Evolutionary conservation across 2,329 filamentous ascomycete species (phyloP).

Genomic region (Helicocarpus griseus): DNA sequence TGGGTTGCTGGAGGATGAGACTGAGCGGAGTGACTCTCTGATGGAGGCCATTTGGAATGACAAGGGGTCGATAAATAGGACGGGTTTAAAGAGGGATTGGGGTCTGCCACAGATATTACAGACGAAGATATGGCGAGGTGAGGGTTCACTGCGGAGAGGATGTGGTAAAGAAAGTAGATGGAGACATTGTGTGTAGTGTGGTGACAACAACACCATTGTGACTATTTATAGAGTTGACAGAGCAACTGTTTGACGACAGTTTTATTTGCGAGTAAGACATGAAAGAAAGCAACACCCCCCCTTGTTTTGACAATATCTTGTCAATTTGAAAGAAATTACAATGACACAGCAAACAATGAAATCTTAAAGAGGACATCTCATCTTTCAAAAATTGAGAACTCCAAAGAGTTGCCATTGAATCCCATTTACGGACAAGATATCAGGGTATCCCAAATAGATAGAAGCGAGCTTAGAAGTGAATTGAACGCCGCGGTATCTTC

Average conservation of each 20-base stretch:
- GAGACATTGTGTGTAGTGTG: neutral
- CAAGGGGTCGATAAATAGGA: neutral
- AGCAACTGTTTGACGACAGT: no score
- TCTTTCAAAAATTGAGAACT: neutral
- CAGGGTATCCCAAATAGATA: neutral
- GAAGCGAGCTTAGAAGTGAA: neutral
- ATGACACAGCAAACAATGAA: neutral
- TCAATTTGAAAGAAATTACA: neutral
- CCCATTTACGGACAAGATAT: neutral
- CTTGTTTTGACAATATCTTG: neutral
- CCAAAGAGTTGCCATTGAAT: neutral
- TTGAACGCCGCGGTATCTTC: conserved; percentile 1
- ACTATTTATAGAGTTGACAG: neutral
- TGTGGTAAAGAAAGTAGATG: neutral
- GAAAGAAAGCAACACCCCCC: no score
- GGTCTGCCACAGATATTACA: neutral
- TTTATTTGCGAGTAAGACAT: no score
- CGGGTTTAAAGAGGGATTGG: no score
- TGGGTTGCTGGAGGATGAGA: neutral
- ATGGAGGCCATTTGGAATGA: conserved; percentile 1
- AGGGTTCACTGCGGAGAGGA: neutral
- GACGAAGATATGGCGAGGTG: neutral
- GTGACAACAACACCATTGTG: neutral
- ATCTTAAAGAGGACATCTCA: neutral
- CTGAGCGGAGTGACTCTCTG: conserved; percentile 5